phyloP scores from a whole-genome alignment of 352 stramenopile genomes.

The Globisporangium nagaii region DNA sequence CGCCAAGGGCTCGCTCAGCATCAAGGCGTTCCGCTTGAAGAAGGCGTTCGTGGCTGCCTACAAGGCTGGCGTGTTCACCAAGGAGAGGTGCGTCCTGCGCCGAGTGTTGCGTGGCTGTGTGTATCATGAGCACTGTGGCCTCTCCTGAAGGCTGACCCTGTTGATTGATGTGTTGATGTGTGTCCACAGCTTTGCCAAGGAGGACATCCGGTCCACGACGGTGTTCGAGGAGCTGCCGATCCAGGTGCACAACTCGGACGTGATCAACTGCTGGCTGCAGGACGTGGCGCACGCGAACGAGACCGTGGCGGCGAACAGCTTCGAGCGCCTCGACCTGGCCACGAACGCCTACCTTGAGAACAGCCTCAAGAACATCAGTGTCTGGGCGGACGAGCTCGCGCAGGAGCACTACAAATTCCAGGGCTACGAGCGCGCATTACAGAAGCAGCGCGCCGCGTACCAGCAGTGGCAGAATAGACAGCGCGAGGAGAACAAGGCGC shows the following conservation, averaged over 20 bases:
- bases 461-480: slow-evolving; percentile 85
- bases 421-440: slow-evolving; percentile 81
- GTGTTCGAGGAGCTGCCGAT: slow-evolving; percentile 97
- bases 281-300: slow-evolving; percentile 77
- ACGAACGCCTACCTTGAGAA: slow-evolving; percentile 96
- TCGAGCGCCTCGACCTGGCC: slow-evolving; percentile 95
- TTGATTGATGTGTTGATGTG: background rate
- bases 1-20: slow-evolving; percentile 87
- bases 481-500: slow-evolving; percentile 85
- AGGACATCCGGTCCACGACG: slow-evolving; percentile 76
- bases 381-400: slow-evolving; percentile 96
- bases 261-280: slow-evolving; percentile 92
- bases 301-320: slow-evolving; percentile 68
- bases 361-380: slow-evolving; percentile 97
- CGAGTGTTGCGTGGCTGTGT: too few species aligned
- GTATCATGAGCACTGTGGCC: too few species aligned
- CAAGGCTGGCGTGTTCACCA: slow-evolving; percentile 79
- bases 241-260: slow-evolving; percentile 92
- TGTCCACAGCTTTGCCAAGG: slow-evolving; percentile 56
- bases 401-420: slow-evolving; percentile 95
- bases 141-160: too few species aligned
- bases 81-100: slow-evolving; percentile 50
- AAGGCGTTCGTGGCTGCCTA: slow-evolving; percentile 92
- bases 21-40: slow-evolving; percentile 96
- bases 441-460: slow-evolving; percentile 80